phyloP scores from a whole-genome alignment of 2,329 filamentous ascomycete species.

The Madurella fahalii region DNA sequence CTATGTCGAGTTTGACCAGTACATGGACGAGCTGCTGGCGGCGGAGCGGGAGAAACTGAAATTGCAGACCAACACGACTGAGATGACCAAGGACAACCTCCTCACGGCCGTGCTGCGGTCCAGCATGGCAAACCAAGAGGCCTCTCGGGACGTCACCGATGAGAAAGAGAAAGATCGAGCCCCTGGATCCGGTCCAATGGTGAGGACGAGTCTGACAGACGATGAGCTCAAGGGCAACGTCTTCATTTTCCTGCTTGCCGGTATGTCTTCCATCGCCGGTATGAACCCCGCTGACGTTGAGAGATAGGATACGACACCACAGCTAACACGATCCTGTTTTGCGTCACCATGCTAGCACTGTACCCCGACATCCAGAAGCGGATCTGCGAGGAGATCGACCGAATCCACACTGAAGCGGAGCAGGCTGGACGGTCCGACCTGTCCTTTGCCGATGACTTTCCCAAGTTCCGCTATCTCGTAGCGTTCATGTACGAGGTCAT shows the following conservation, averaged over 20 bases:
- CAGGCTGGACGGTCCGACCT: neutral
- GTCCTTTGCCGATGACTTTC: neutral
- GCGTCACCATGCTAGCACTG: neutral
- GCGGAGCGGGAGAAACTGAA: neutral
- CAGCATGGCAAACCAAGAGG: too few species aligned
- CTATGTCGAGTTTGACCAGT: neutral
- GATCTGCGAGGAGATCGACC: neutral
- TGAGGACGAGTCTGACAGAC: neutral
- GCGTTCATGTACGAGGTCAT: neutral
- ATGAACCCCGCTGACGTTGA: neutral
- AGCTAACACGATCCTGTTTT: neutral
- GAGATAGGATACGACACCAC: slow-evolving; percentile 1
- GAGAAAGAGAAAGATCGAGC: too few species aligned
- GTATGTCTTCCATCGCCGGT: too few species aligned
- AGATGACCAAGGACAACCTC: too few species aligned
- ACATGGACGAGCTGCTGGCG: neutral
- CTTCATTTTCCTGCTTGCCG: slow-evolving; percentile 1
- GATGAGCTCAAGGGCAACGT: slow-evolving; percentile 1
- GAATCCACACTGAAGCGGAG: too few species aligned
- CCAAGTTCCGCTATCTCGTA: neutral
- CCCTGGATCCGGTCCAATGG: neutral
- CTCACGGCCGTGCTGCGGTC: too few species aligned
- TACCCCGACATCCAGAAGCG: neutral
- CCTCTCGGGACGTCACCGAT: too few species aligned
- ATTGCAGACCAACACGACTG: too few species aligned